Evolutionary conservation across 257 asterid species (phyloP), one percentile per base, ranked within the genome.

Genomic region (Dorcoceras hygrometricum): DNA sequence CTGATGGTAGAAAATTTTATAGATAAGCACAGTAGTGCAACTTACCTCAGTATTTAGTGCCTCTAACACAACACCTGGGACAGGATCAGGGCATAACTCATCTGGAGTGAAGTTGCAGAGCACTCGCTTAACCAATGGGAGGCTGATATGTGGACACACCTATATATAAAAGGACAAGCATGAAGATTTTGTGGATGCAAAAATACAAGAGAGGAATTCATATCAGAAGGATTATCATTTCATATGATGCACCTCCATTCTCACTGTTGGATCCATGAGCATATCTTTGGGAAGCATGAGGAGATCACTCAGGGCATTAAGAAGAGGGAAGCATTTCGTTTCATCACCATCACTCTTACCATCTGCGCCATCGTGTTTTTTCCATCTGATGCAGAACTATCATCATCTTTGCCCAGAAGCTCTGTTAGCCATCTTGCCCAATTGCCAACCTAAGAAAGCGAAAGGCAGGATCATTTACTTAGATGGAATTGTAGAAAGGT

Each of bases 271-370:
- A 69, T 94, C 97, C 88, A 90, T 78, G 66, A 94, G 87, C 96
- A 90, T 77, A 76, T 94, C 99, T 78, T 94, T 94, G 8, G 99
- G 99, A 72, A 94, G 96, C 97, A 94, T 94, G 74, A 90, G 84
- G 79, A 94, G 95, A 79, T 88, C 99, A 71, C 97, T 87, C 79
- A 90, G 74, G 54, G 84, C 79, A 69, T 81, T 88, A 19, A 94
- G 96, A 73, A 94, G 99, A 55, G 77, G 78, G 77, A 94, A 94
- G 73, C 77, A 70, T 68, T 84, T 87, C 1, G 66, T 83, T 78
- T 82, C 87, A 61, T 78, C 76, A 9, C 73, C 72, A 56, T 57
- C 69, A 59, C 25, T 70, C 74, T 57, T 66, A 39, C 62, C 82
- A 65, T 78, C 87, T 63, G 67, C 69, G 50, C 70, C 73, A 59